Percentiles rank a stretch among this genome's conserved stretches.
These are phyloP conservation scores for Trichaptum fuscoviolaceum DNA, from an alignment of 768 basidiomycete species.

Conservation along the genomic window DNA sequence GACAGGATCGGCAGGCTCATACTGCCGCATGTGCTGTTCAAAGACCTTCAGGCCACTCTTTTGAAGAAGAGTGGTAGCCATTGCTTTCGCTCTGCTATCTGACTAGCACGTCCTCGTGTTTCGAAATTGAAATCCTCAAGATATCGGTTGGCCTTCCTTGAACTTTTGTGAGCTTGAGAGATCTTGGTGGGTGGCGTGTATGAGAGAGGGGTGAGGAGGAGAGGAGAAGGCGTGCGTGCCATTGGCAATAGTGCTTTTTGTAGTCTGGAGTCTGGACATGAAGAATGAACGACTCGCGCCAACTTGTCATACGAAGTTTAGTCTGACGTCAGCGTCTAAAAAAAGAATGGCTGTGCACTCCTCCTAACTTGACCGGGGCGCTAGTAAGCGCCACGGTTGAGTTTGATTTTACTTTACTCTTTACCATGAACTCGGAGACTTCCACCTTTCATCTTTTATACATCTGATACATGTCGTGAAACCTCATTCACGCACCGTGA, in stretches of 20 bases:
- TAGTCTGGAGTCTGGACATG: neutral
- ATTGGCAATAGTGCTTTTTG: neutral
- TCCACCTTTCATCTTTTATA: too few species aligned
- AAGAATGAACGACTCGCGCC: neutral
- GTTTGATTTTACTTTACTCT: too few species aligned
- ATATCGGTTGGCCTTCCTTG: too few species aligned
- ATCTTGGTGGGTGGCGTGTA: neutral
- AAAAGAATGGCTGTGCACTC: too few species aligned
- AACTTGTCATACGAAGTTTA: neutral
- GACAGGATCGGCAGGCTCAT: slow-evolving; percentile 67
- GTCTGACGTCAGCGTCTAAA: neutral
- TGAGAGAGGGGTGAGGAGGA: neutral
- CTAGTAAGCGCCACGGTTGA: too few species aligned
- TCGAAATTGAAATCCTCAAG: neutral
- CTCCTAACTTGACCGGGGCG: too few species aligned
- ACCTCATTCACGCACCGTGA: too few species aligned
- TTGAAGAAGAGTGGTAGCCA: slow-evolving; percentile 16
- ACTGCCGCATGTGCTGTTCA: slow-evolving; percentile 56
- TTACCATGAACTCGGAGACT: too few species aligned
- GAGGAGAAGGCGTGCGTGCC: neutral
- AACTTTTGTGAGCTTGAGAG: too few species aligned
- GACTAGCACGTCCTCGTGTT: neutral
- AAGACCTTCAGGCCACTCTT: slow-evolving; percentile 59
- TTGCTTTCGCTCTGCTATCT: neutral
- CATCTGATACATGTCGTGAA: too few species aligned